Evolutionary conservation across 495 filamentous ascomycete genomes (phyloP).

Genomic region (Penicillium herquei): DNA sequence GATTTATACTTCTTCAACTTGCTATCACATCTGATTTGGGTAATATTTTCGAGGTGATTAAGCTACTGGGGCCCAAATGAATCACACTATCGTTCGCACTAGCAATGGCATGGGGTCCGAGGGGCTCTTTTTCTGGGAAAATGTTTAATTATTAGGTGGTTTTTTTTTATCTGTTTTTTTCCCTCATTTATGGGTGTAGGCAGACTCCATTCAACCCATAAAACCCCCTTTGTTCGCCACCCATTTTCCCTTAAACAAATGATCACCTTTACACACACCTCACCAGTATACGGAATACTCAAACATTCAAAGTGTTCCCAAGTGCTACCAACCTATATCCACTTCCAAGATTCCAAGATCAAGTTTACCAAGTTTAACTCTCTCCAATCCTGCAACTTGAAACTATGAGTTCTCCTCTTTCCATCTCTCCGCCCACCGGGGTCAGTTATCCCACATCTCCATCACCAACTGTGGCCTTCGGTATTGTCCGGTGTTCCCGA

Average conservation of each 20-base stretch:
- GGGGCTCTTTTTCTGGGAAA: background rate
- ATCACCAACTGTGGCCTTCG: conserved; percentile 23
- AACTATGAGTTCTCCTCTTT: background rate
- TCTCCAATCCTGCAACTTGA: background rate
- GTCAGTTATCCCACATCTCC: conserved; percentile 5
- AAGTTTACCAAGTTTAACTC: too few species aligned
- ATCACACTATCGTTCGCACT: background rate
- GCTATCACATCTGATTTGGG: too few species aligned
- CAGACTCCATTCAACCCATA: background rate
- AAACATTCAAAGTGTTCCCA: too few species aligned
- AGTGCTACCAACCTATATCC: too few species aligned
- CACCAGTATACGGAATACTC: too few species aligned
- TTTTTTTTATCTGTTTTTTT: too few species aligned
- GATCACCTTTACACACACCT: background rate
- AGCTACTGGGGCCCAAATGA: background rate
- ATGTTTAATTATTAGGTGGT: too few species aligned
- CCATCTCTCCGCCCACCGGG: conserved; percentile 13
- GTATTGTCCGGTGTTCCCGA: conserved; percentile 49
- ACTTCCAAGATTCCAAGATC: too few species aligned
- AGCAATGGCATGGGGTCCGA: background rate
- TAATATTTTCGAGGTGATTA: background rate
- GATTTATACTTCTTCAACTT: too few species aligned
- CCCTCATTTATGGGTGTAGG: too few species aligned
- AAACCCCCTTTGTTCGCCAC: conserved; percentile 5
- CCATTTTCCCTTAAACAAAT: background rate